Evolutionary conservation across 139 green algal genomes (phyloP), one percentile per base, ranked within the genome.

Genomic region (Chlamydomonas eustigma): DNA sequence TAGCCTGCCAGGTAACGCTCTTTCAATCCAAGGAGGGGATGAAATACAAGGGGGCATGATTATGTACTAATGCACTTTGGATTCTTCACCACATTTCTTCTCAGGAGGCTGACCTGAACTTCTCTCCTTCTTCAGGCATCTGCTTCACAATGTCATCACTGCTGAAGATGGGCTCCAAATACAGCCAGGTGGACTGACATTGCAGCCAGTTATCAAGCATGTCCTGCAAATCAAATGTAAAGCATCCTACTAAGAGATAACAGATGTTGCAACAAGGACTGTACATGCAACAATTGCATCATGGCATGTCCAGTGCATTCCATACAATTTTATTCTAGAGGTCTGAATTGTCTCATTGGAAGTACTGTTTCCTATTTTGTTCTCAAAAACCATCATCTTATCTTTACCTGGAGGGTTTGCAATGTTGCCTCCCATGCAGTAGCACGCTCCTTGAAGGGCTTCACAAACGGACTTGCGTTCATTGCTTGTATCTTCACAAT

Each of bases 81-180:
- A n/a, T n/a, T n/a, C n/a, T n/a, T n/a, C n/a, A n/a, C n/a, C n/a
- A n/a, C n/a, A n/a, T n/a, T n/a, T n/a, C n/a, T n/a, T n/a, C n/a
- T n/a, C n/a, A n/a, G n/a, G n/a, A n/a, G n/a, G n/a, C n/a, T 5
- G 38, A 85, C 80, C 80, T 80, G 76, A 96, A 96, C 83, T 93
- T 94, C 58, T 94, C 87, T 0, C 91, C 90, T 50, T 95, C 91
- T 72, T 92, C 88, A 18, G 76, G 76, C 81, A 96, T 93, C 85
- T 96, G 92, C 74, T 93, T 92, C 38, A 95, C 82, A 79, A 96
- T 96, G 81, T 96, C 92, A 36, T 88, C 86, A 6, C 51, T 85
- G 76, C 73, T 86, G 78, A 96, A 96, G 82, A 96, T 94, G 76
- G 92, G 92, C 77, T 94, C 90, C 76, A 96, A 79, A 86, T 96